Evolutionary conservation across 352 stramenopile species (phyloP).

Genomic region (Pythium periplocum): DNA sequence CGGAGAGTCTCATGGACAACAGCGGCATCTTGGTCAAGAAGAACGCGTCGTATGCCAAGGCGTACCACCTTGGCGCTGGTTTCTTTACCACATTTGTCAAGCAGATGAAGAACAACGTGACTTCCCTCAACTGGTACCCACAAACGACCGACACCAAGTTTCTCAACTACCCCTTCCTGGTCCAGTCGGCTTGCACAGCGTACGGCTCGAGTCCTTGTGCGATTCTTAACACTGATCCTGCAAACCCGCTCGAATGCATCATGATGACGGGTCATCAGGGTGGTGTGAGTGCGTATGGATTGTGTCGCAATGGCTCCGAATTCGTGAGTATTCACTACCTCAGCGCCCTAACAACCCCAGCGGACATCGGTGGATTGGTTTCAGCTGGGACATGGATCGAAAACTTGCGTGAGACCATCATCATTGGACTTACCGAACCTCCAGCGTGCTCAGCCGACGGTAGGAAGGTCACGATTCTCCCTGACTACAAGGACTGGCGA

Average conservation of each 20-base stretch:
- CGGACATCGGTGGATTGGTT: slow-evolving; percentile 28
- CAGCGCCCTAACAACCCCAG: slow-evolving; percentile 25
- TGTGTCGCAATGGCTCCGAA: slow-evolving; percentile 28
- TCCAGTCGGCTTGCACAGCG: slow-evolving; percentile 7
- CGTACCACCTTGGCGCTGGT: slow-evolving; percentile 20
- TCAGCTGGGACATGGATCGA: slow-evolving; percentile 25
- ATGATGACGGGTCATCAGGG: slow-evolving; percentile 34
- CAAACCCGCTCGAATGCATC: slow-evolving; percentile 25
- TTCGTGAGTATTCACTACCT: slow-evolving; percentile 31
- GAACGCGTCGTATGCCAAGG: slow-evolving; percentile 29
- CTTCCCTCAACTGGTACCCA: slow-evolving; percentile 23
- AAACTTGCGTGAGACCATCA: slow-evolving; percentile 25
- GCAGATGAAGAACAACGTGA: slow-evolving; percentile 19
- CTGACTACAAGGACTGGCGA: slow-evolving; percentile 2
- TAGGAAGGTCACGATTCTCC: not conserved
- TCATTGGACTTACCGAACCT: slow-evolving; percentile 19
- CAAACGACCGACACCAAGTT: slow-evolving; percentile 26
- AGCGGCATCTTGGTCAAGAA: slow-evolving; percentile 27
- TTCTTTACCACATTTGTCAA: slow-evolving; percentile 21
- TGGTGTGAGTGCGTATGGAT: slow-evolving; percentile 26
- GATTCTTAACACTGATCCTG: slow-evolving; percentile 15
- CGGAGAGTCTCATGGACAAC: slow-evolving; percentile 23
- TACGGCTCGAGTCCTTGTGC: slow-evolving; percentile 17
- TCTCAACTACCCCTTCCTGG: slow-evolving; percentile 25
- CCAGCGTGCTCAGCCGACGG: slow-evolving; percentile 4